Evolutionary conservation across 331 rosid species (phyloP).

Genomic region (Dryas integrifolia): DNA sequence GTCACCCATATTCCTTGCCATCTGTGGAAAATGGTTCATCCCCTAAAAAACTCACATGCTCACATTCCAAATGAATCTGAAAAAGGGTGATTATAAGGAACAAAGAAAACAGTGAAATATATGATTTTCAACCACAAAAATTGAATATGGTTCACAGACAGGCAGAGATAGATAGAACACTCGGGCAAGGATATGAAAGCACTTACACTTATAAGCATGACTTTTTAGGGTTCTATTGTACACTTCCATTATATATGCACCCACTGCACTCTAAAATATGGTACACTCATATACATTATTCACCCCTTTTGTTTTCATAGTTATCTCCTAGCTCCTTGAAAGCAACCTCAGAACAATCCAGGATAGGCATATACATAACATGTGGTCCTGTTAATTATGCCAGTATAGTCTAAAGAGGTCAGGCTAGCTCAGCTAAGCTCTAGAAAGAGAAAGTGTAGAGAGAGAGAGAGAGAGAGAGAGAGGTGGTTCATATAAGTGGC

Average conservation of each 20-base stretch:
- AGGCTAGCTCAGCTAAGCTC: slow-evolving; percentile 9
- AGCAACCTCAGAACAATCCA: slow-evolving; percentile 63
- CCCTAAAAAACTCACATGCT: slow-evolving; percentile 14
- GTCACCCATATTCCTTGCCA: not conserved
- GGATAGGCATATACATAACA: slow-evolving; percentile 30
- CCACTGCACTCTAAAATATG: slow-evolving; percentile 39
- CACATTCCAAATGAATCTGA: slow-evolving; percentile 11
- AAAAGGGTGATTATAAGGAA: not conserved
- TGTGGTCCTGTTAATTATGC: slow-evolving; percentile 76
- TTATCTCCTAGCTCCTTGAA: slow-evolving; percentile 57
- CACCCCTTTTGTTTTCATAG: slow-evolving; percentile 50
- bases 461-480: slow-evolving; percentile 17
- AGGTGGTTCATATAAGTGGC: slow-evolving; percentile 24
- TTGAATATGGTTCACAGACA: slow-evolving; percentile 27
- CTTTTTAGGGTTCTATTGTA: slow-evolving; percentile 37
- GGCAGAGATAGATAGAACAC: slow-evolving; percentile 8
- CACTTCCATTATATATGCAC: slow-evolving; percentile 34
- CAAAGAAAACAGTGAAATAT: not conserved
- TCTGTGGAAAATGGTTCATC: slow-evolving; percentile 23
- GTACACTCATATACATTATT: slow-evolving; percentile 22
- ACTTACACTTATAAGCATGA: slow-evolving; percentile 21
- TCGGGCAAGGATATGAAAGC: slow-evolving; percentile 35
- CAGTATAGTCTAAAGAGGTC: slow-evolving; percentile 25
- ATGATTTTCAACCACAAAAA: slow-evolving; percentile 35
- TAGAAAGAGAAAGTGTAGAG: slow-evolving; percentile 1